These are phyloP conservation scores for Barbatosphaeria neglecta DNA, from an alignment of 495 filamentous ascomycete genomes.

Conservation along the genomic window DNA sequence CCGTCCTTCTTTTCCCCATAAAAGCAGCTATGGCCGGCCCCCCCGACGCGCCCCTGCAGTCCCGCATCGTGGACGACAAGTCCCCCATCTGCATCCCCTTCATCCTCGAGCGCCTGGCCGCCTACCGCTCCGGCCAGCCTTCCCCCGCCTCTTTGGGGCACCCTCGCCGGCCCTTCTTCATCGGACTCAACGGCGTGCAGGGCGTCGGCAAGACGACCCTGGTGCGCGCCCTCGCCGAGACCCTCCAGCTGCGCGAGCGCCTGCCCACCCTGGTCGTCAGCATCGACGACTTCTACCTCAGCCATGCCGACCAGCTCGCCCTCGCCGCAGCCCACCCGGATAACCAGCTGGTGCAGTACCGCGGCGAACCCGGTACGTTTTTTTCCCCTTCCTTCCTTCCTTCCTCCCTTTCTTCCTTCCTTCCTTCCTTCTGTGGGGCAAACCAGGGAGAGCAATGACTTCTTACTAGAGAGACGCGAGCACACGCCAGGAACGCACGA, in stretches of 20 bases:
- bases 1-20: no score
- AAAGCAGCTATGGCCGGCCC: not conserved
- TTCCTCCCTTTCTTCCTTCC: no score
- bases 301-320: slow-evolving; percentile 55
- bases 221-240: slow-evolving; percentile 54
- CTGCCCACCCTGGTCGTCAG: slow-evolving; percentile 67
- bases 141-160: no score
- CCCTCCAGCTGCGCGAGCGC: slow-evolving; percentile 53
- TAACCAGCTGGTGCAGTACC: slow-evolving; percentile 69
- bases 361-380: slow-evolving; percentile 58
- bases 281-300: slow-evolving; percentile 86
- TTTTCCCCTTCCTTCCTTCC: not conserved
- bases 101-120: slow-evolving; percentile 53
- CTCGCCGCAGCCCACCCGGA: slow-evolving; percentile 52
- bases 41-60: slow-evolving; percentile 13
- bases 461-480: not conserved
- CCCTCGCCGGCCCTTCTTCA: slow-evolving; percentile 45
- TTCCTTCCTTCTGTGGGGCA: not conserved
- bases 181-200: slow-evolving; percentile 61
- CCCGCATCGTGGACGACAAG: slow-evolving; percentile 63
- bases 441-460: not conserved
- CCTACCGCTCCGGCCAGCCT: slow-evolving; percentile 36
- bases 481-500: slow-evolving; percentile 67
- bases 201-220: slow-evolving; percentile 88
- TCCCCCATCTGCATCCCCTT: slow-evolving; percentile 80